These are phyloP conservation scores for Hibiscus syriacus DNA, from an alignment of 345 rosid genomes.

Conservation along the genomic window DNA sequence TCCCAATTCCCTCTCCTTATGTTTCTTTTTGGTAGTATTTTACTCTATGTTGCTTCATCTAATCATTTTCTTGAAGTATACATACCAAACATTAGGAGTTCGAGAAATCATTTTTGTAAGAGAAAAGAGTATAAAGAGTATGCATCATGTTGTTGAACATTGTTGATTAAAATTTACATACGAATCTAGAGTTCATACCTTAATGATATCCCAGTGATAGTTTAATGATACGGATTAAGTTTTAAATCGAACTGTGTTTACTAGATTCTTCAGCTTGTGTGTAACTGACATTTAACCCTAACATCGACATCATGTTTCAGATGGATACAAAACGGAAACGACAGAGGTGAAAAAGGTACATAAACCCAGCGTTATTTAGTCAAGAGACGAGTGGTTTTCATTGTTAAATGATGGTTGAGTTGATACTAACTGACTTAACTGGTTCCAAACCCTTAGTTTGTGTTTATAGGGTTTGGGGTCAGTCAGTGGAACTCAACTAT, in stretches of 20 bases:
- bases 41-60: background rate
- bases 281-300: background rate
- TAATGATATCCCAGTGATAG: too few relatives aligned
- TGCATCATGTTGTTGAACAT: too few relatives aligned
- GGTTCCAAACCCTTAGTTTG: slow-evolving; percentile 9
- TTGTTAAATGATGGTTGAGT: slow-evolving; percentile 13
- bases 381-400: background rate
- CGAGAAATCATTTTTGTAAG: too few relatives aligned
- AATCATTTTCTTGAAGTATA: too few relatives aligned
- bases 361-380: slow-evolving; percentile 7
- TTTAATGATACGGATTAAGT: background rate
- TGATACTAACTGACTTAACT: slow-evolving; percentile 13
- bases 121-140: too few relatives aligned
- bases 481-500: too few relatives aligned
- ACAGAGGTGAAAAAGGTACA: slow-evolving; percentile 18
- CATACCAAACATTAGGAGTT: too few relatives aligned
- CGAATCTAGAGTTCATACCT: too few relatives aligned
- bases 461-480: too few relatives aligned
- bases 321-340: background rate
- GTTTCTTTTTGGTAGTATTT: background rate
- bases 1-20: background rate
- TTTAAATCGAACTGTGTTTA: too few relatives aligned
- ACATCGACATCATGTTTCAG: slow-evolving; percentile 3
- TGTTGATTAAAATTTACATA: too few relatives aligned
- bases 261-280: background rate